Conservation (phyloP, 305 asterid species). For the Petunia hybrid region DNA sequence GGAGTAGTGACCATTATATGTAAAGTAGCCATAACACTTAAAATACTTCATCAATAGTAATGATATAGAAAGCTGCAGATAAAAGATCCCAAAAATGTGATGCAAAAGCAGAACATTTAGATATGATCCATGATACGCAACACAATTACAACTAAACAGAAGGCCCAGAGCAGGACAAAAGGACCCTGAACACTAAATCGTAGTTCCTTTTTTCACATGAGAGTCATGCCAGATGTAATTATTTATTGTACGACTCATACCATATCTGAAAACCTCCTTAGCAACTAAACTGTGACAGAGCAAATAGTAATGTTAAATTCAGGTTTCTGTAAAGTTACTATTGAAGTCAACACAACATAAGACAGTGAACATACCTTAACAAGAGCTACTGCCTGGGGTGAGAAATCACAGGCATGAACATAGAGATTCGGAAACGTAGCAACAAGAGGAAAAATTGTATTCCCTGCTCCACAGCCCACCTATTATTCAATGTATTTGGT, state of each 20-base stretch:
- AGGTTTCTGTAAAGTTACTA: not conserved
- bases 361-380: slow-evolving; percentile 63
- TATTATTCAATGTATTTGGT: slow-evolving; percentile 35
- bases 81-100: not conserved
- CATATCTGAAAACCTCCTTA: not conserved
- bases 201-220: not conserved
- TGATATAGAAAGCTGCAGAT: slow-evolving; percentile 1
- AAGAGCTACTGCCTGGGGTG: slow-evolving; percentile 64
- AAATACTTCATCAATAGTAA: not conserved
- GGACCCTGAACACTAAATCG: not conserved
- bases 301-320: not conserved
- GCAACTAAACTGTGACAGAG: not conserved
- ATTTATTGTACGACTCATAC: not conserved
- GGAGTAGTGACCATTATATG: too few relatives aligned
- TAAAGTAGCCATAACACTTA: not conserved
- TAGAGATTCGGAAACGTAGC: slow-evolving; percentile 70
- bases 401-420: slow-evolving; percentile 86
- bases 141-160: too few relatives aligned
- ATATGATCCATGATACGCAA: slow-evolving; percentile 12
- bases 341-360: not conserved
- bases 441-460: slow-evolving; percentile 74
- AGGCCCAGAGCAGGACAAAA: not conserved
- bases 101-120: not conserved
- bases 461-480: slow-evolving; percentile 94
- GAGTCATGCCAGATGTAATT: not conserved